phyloP scores from a whole-genome alignment of 2,329 filamentous ascomycete genomes.

The Ciborinia camelliae region DNA sequence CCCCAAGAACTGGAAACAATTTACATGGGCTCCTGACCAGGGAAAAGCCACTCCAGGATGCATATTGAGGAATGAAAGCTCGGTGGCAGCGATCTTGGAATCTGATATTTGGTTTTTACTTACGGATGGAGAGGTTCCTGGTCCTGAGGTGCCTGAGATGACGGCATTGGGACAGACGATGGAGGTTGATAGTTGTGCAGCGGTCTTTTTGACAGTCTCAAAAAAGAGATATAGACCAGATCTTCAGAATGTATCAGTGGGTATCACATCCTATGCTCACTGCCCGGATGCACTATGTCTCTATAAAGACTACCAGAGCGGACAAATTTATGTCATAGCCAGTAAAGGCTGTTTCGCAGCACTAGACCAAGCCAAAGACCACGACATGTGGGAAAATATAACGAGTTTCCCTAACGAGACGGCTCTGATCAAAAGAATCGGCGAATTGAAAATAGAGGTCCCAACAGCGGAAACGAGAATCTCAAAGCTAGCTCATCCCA shows the following conservation, averaged over 20 bases:
- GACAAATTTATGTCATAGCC: not conserved
- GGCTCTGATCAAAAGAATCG: not conserved
- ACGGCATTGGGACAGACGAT: not conserved
- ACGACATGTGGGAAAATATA: not conserved
- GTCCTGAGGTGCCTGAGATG: not conserved
- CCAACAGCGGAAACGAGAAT: conserved; percentile 1
- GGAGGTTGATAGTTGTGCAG: not conserved
- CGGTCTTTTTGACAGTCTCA: not conserved
- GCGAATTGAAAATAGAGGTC: not conserved
- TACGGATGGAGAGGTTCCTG: not conserved
- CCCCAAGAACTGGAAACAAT: not conserved
- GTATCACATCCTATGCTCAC: not conserved
- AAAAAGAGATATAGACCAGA: not conserved
- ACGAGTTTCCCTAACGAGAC: not conserved
- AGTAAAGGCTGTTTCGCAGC: not conserved
- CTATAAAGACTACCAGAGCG: not conserved
- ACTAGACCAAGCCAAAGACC: not conserved
- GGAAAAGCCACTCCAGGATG: not conserved
- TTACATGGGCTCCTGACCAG: not conserved
- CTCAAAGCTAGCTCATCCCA: not conserved
- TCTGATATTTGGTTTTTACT: conserved; percentile 3
- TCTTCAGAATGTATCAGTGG: not conserved
- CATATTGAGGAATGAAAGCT: not conserved
- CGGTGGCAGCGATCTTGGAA: not conserved
- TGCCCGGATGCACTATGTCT: not conserved